Conservation (phyloP, 2,329 filamentous ascomycete genomes). For the Botrytis fabae region DNA sequence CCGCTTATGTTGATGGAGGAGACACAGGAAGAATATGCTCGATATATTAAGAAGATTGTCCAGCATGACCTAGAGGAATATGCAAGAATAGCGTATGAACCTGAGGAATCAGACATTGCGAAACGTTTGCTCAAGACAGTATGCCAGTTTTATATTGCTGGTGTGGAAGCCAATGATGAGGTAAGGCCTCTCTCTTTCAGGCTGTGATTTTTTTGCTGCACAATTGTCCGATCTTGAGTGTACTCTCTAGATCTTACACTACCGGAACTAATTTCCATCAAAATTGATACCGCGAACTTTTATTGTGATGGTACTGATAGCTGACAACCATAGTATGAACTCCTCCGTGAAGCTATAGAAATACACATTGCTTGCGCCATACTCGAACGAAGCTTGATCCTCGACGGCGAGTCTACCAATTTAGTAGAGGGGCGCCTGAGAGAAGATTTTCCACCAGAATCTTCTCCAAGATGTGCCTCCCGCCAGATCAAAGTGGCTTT, state of each 20-base stretch:
- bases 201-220: background rate
- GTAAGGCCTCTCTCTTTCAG: slow-evolving; percentile 26
- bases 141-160: slow-evolving; percentile 32
- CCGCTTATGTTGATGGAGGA: slow-evolving; percentile 36
- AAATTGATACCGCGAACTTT: background rate
- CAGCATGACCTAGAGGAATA: slow-evolving; percentile 33
- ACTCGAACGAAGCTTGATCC: slow-evolving; percentile 37
- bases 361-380: slow-evolving; percentile 38
- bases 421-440: slow-evolving; percentile 32
- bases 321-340: slow-evolving; percentile 30
- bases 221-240: background rate
- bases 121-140: slow-evolving; percentile 33
- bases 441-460: slow-evolving; percentile 32
- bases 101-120: slow-evolving; percentile 34
- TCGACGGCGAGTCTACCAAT: slow-evolving; percentile 35
- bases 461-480: slow-evolving; percentile 36
- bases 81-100: slow-evolving; percentile 32
- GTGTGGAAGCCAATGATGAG: slow-evolving; percentile 32
- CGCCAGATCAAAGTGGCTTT: slow-evolving; percentile 40
- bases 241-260: background rate
- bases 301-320: background rate
- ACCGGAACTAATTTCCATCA: background rate
- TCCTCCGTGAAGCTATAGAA: slow-evolving; percentile 38
- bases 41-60: slow-evolving; percentile 37
- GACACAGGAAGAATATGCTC: slow-evolving; percentile 34